phyloP scores from a whole-genome alignment of 495 filamentous ascomycete genomes.

The Podospora appendiculata region DNA sequence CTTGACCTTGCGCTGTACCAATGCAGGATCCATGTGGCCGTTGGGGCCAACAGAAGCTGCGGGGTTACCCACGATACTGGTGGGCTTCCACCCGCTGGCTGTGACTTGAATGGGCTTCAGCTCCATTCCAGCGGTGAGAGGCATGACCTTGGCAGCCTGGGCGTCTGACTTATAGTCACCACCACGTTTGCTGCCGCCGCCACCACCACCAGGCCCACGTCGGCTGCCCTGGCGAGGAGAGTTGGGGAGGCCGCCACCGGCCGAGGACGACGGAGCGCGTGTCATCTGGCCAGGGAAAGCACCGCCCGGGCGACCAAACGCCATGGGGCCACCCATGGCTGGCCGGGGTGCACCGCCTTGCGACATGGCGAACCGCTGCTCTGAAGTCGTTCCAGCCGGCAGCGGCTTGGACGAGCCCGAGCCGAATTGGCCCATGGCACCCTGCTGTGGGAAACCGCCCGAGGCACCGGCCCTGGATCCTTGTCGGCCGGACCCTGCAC shows the following conservation, averaged over 20 bases:
- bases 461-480: conserved; percentile 34
- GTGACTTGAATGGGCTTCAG: conserved; percentile 70
- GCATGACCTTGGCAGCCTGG: conserved; percentile 72
- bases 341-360: conserved; percentile 4
- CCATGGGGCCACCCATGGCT: conserved; percentile 14
- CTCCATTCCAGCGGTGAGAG: conserved; percentile 72
- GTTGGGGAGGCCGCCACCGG: conserved; percentile 35
- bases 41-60: conserved; percentile 37
- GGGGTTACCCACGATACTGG: conserved; percentile 45
- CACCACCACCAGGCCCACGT: conserved; percentile 42
- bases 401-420: conserved; percentile 42
- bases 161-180: conserved; percentile 49
- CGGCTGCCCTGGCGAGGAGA: conserved; percentile 46
- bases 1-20: conserved; percentile 99
- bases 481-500: conserved; percentile 42
- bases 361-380: conserved; percentile 51
- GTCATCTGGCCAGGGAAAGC: conserved; percentile 50
- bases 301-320: conserved; percentile 31
- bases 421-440: conserved; percentile 66
- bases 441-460: conserved; percentile 32
- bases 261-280: conserved; percentile 41
- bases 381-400: conserved; percentile 61
- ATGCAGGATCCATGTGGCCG: conserved; percentile 72
- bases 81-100: conserved; percentile 82
- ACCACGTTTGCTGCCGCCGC: conserved; percentile 56